These are phyloP conservation scores for Daucus carota DNA, from an alignment of 129 eudicot genomes.

Conservation along the genomic window DNA sequence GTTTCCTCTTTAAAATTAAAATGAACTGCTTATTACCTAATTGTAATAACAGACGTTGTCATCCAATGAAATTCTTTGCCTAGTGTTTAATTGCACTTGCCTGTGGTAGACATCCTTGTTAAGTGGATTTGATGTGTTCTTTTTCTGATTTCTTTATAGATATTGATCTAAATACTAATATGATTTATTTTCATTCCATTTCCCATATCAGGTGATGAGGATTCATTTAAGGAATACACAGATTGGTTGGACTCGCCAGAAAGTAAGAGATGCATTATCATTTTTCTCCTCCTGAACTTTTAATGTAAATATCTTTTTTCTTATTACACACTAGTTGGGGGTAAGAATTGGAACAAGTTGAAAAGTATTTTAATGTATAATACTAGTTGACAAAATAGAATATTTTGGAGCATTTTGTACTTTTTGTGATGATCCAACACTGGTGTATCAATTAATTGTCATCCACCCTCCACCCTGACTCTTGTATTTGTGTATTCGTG, in stretches of 20 bases:
- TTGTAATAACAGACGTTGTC: background rate
- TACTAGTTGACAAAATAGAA: background rate
- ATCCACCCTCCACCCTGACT: background rate
- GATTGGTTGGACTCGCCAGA: slow-evolving; percentile 95
- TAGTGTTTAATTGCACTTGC: background rate
- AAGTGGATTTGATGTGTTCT: background rate
- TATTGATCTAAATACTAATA: background rate
- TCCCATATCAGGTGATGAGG: slow-evolving; percentile 54
- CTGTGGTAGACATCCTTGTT: background rate
- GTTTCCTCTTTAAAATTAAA: background rate
- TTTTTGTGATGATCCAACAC: background rate
- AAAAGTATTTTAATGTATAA: background rate
- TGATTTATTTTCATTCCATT: slow-evolving; percentile 15
- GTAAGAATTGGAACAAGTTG: background rate
- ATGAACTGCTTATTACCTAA: background rate
- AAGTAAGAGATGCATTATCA: slow-evolving; percentile 35
- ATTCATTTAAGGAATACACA: slow-evolving; percentile 81
- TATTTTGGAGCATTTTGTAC: background rate
- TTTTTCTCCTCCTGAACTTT: background rate
- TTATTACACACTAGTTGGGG: background rate
- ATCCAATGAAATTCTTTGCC: background rate
- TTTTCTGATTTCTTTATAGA: background rate
- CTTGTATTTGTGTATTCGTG: background rate
- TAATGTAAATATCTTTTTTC: background rate
- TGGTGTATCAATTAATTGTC: background rate